A percentile compares a stretch with the other conserved stretches of the same genome.
Conservation (phyloP, 78 protist genomes). For the Polysphondylium violaceum region DNA sequence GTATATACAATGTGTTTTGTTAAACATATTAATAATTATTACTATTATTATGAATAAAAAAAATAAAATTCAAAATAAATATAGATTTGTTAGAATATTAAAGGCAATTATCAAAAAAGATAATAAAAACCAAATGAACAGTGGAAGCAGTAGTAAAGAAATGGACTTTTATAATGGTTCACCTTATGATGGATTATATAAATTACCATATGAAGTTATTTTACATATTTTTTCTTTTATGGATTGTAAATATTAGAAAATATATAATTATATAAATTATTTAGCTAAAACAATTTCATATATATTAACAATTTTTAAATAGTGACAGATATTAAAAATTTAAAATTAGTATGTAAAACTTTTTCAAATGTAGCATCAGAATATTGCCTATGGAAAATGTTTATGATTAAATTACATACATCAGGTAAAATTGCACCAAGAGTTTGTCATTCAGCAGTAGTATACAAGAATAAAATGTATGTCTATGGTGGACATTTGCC, state of each 20-base stretch:
- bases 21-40: too few relatives aligned
- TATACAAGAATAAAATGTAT: conserved; percentile 53
- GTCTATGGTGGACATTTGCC: conserved; percentile 82
- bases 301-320: not conserved
- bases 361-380: conserved; percentile 35
- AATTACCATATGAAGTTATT: conserved; percentile 43
- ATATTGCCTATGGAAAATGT: conserved; percentile 56
- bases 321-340: conserved; percentile 42
- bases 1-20: too few relatives aligned
- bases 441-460: conserved; percentile 72
- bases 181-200: conserved; percentile 16
- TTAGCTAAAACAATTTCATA: not conserved
- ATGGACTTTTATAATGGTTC: conserved; percentile 3
- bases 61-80: too few relatives aligned
- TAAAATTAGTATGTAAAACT: conserved; percentile 38
- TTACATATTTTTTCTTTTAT: conserved; percentile 55
- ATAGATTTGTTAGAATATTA: too few relatives aligned
- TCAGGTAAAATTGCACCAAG: conserved; percentile 42
- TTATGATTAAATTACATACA: conserved; percentile 33
- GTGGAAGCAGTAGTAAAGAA: too few relatives aligned
- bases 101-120: too few relatives aligned
- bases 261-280: not conserved
- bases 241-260: conserved; percentile 16
- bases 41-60: too few relatives aligned
- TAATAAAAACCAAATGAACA: too few relatives aligned